Base-by-base conservation (phyloP, 345 rosid species). In the Acer saccharum region DNA sequence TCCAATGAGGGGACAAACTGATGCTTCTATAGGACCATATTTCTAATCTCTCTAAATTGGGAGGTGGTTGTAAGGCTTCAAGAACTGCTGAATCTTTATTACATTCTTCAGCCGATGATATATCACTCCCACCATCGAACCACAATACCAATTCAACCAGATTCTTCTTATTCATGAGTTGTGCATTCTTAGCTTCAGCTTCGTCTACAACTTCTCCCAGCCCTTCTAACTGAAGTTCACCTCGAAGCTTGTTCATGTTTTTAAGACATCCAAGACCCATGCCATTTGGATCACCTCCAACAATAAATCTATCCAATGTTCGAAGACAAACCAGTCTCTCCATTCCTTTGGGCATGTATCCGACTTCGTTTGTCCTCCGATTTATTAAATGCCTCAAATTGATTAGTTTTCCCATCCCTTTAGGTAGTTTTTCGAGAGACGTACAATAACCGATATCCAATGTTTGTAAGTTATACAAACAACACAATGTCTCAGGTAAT, bases 11-110 rank as follows among this genome's bases (percentile, higher is more conserved):
- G 2, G n/a, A 16, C 58, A 54, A 54, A n/a, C n/a, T 0, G 2
- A 54, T 54, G 58, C 58, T 54, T 0, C 1, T 4, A 54, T 52
- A 4, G 0, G 0, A 0, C n/a, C n/a, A n/a, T n/a, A n/a, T n/a
- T n/a, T n/a, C n/a, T 54, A 54, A 16, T 2, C 2, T 54, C 58
- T 54, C n/a, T 54, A 54, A 54, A 54, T 54, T 54, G 0, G n/a
- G n/a, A 54, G 58, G 58, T 54, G 58, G 58, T 54, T 54, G n/a
- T 54, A 54, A 54, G 58, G 58, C 58, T 54, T 54, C 58, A 16
- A 16, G 7, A 54, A 54, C 58, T 54, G 18, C 58, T 16, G n/a
- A 54, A 54, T 54, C 58, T 14, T 54, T 54, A 5, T 18, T 54
- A 52, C 6, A 52, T 14, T 14, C 18, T 54, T 23, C 25, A 23